Evolutionary conservation across 768 basidiomycete genomes (phyloP).

Genomic region (Kockovaella imperatae): DNA sequence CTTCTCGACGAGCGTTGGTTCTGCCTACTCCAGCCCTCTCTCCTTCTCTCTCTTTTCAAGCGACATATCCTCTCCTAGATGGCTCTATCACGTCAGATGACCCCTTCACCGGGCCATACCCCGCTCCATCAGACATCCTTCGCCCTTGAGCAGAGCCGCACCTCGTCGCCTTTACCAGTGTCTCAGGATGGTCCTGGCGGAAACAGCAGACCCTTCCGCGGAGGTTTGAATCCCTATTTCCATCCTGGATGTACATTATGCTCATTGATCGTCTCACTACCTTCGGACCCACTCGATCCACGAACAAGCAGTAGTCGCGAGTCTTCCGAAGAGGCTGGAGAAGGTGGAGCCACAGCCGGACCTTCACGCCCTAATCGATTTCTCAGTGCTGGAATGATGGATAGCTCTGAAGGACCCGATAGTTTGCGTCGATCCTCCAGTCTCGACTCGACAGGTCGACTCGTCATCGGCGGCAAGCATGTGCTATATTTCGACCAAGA

Average conservation of each 20-base stretch:
- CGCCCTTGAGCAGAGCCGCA: too few species aligned
- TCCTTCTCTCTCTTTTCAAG: too few species aligned
- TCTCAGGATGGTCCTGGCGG: background rate
- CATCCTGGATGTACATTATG: background rate
- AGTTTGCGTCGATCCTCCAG: background rate
- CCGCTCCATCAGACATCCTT: too few species aligned
- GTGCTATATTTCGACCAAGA: slow-evolving; percentile 24
- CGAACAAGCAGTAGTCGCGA: too few species aligned
- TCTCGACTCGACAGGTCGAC: background rate
- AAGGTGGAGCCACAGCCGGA: background rate
- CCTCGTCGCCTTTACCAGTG: too few species aligned
- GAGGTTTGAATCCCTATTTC: background rate
- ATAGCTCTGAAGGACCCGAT: background rate
- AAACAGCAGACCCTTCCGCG: background rate
- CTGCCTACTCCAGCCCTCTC: too few species aligned
- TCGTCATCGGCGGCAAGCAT: slow-evolving; percentile 12
- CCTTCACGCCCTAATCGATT: background rate
- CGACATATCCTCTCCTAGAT: too few species aligned
- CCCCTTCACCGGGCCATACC: too few species aligned
- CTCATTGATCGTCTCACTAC: background rate
- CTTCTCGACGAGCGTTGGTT: too few species aligned
- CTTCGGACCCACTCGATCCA: background rate
- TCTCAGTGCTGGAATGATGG: background rate
- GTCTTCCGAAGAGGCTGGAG: too few species aligned
- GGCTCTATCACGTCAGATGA: too few species aligned